Base-by-base conservation (phyloP, 805 yeast species). In the Starmera quercuum region DNA sequence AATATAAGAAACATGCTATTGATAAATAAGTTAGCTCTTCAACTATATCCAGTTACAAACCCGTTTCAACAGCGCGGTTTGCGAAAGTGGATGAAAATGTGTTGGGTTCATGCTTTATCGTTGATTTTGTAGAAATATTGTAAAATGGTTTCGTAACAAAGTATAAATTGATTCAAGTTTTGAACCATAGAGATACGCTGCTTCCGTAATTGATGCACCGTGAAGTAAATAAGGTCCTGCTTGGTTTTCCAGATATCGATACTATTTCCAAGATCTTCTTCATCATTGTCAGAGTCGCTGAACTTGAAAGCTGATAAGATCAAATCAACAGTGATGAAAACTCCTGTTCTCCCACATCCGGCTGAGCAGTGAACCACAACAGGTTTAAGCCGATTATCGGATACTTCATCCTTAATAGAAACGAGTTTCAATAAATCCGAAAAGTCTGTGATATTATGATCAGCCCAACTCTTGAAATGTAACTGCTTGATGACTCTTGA, bases 271-370 rank as follows among this genome's bases (percentile, higher is more conserved):
- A 17, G 14, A n/a, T 33, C 26, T 13, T 20, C 19, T 18, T 31
- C 33, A 5, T 35, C 44, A 5, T 31, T 27, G 19, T 46, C 41
- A 10, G 30, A 19, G n/a, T 4, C 6, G 10, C 5, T 6, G 2
- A 12, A 11, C 6, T 35, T 42, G 25, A 42, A 45, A 1, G 49
- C 39, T 14, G 37, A 37, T 13, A 49, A 12, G 16, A 51, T 39
- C 11, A 49, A 58, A 49, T 81, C 87, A 23, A 78, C 59, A 3
- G 88, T 75, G 38, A 85, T 74, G 49, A 79, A 83, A 1, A 95
- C 86, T 3, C 98, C 98, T 0, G 97, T 85, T 42, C 98, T 64
- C 3, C 98, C 98, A 39, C 95, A 90, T 1, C 98, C 98, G 0
- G 98, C 98, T 5, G 96, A 86, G 49, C 98, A 92, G 53, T 92